Evolutionary conservation across 2,329 filamentous ascomycete species (phyloP), one percentile per base, ranked within the genome.

Genomic region (Corynespora cassiicola): DNA sequence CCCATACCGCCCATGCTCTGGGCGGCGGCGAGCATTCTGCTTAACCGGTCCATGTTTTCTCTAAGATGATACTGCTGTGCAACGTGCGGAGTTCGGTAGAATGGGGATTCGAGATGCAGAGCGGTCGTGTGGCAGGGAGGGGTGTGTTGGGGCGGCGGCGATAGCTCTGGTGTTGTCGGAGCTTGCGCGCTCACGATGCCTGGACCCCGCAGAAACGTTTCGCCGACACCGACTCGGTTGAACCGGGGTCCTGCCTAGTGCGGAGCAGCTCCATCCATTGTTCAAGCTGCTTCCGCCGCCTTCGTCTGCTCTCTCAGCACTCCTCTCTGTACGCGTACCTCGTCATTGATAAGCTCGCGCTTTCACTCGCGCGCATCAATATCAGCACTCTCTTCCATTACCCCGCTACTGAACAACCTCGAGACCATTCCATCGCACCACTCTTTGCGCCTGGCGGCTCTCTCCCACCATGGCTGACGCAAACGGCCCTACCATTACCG

Each of bases 11-110:
- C 80, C 69, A 71, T 82, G 66, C 77, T 76, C 62, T 82, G 79
- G 61, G 88, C 87, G 53, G 81, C 81, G 50, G 87, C 85, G 58
- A 96, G 81, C 84, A 96, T 87, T 69, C 87, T 84, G 74, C 88
- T 90, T 71, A 96, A 85, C 68, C 92, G 86, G 68, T 97, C 92
- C 92, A 96, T 97, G 43, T 36, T 49, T 22, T n/a, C n/a, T n/a
- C n/a, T n/a, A n/a, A n/a, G n/a, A n/a, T n/a, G n/a, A n/a, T n/a
- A n/a, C n/a, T n/a, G n/a, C n/a, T n/a, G n/a, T n/a, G n/a, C n/a
- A n/a, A n/a, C n/a, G n/a, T n/a, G n/a, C n/a, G n/a, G n/a, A n/a
- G n/a, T n/a, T n/a, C n/a, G n/a, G n/a, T n/a, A n/a, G n/a, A n/a
- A n/a, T n/a, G n/a, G n/a, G n/a, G n/a, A n/a, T n/a, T n/a, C n/a